A percentile compares a stretch with the other conserved stretches of the same genome.
phyloP scores from a whole-genome alignment of 352 stramenopile species.

The Pythium rhizo-oryzae region DNA sequence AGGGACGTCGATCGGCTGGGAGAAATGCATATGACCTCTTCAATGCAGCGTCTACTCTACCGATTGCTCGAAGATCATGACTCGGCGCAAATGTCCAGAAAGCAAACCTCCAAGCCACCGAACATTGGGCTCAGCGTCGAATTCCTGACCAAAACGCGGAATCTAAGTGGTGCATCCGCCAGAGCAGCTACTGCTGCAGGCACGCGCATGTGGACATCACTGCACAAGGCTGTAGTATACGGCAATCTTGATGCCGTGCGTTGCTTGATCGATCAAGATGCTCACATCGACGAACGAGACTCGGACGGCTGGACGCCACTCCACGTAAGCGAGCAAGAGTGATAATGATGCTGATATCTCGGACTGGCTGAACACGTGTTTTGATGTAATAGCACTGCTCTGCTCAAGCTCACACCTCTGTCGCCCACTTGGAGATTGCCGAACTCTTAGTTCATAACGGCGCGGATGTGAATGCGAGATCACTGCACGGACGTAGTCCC shows the following conservation, averaged over 20 bases:
- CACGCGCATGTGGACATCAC: slow-evolving; percentile 22
- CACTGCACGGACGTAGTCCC: slow-evolving; percentile 54
- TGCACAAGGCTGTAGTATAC: slow-evolving; percentile 57
- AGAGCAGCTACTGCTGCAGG: background rate
- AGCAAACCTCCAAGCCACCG: background rate
- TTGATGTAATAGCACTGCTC: slow-evolving; percentile 49
- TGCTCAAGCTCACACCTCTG: slow-evolving; percentile 26
- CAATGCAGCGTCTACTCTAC: slow-evolving; percentile 39
- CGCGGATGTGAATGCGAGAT: slow-evolving; percentile 40
- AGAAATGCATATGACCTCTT: slow-evolving; percentile 29
- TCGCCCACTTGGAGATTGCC: slow-evolving; percentile 40
- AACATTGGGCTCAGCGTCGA: slow-evolving; percentile 41
- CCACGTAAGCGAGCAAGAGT: slow-evolving; percentile 39
- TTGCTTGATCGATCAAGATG: slow-evolving; percentile 45
- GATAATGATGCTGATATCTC: too few relatives aligned
- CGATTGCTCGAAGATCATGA: slow-evolving; percentile 47
- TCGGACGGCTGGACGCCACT: slow-evolving; percentile 61
- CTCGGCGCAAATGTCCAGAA: slow-evolving; percentile 4
- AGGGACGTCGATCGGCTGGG: slow-evolving; percentile 41
- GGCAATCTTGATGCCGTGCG: slow-evolving; percentile 42
- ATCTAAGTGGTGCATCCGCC: background rate
- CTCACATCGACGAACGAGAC: slow-evolving; percentile 44
- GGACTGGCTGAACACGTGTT: background rate
- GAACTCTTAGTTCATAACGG: slow-evolving; percentile 34
- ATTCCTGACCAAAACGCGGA: slow-evolving; percentile 35